phyloP scores from a whole-genome alignment of 2,329 filamentous ascomycete species.

The Elsinoe perseae region DNA sequence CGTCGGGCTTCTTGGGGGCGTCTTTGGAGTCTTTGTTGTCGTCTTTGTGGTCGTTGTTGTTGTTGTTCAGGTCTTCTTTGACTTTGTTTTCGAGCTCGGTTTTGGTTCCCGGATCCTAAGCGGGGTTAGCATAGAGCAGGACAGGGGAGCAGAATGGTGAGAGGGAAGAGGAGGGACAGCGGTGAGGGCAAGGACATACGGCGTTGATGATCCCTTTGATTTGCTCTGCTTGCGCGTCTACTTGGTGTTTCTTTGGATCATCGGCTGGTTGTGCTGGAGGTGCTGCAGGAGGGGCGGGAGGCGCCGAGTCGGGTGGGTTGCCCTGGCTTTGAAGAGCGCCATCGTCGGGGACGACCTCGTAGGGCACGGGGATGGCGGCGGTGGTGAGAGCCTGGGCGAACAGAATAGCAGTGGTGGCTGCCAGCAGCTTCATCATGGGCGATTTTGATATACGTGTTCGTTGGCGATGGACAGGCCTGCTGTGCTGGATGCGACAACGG shows the following conservation, averaged over 20 bases:
- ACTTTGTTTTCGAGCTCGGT: background rate
- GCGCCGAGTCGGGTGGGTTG: too few species aligned
- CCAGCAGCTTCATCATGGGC: background rate
- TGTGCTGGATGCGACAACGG: background rate
- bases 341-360: background rate
- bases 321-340: background rate
- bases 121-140: background rate
- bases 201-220: constrained; percentile 3
- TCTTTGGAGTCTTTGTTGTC: background rate
- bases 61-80: background rate
- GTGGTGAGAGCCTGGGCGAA: background rate
- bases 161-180: background rate
- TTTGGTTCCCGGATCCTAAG: background rate
- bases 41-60: too few species aligned
- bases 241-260: background rate
- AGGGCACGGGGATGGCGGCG: background rate
- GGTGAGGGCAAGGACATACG: background rate
- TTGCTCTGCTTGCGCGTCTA: background rate
- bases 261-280: background rate
- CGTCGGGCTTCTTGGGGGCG: background rate
- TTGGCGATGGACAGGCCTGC: background rate
- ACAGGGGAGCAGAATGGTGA: background rate
- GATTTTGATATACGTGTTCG: background rate
- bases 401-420: background rate
- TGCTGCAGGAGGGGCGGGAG: background rate